These are phyloP conservation scores for Phytophthora colocasiae DNA, from an alignment of 352 stramenopile genomes.

Conservation along the genomic window DNA sequence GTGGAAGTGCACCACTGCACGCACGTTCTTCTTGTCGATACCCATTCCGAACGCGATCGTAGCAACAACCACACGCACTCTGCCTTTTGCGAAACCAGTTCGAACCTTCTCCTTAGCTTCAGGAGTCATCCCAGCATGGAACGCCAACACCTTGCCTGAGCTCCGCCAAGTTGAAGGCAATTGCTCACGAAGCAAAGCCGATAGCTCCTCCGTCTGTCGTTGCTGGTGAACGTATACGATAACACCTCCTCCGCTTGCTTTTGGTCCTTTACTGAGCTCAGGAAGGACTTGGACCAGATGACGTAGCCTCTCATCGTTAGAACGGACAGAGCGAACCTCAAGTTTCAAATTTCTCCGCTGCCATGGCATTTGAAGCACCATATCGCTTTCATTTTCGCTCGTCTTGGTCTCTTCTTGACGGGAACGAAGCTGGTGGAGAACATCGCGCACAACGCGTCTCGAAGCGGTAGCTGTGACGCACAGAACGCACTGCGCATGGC, in stretches of 20 bases:
- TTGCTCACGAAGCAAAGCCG: conserved; percentile 67
- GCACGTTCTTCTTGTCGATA: conserved; percentile 98
- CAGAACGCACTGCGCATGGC: conserved; percentile 77
- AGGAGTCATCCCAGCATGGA: conserved; percentile 94
- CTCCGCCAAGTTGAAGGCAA: conserved; percentile 43
- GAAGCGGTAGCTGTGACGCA: conserved; percentile 95
- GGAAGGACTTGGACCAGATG: conserved; percentile 40
- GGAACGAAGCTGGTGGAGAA: conserved; percentile 63
- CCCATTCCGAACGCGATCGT: conserved; percentile 99
- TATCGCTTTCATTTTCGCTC: conserved; percentile 39
- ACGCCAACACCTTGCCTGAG: conserved; percentile 70
- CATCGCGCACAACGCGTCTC: conserved; percentile 71
- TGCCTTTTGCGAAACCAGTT: conserved; percentile 88
- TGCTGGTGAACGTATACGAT: conserved; percentile 91
- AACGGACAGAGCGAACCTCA: conserved; percentile 55
- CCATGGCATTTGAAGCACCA: conserved; percentile 82
- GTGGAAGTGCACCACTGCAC: conserved; percentile 98
- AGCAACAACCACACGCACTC: conserved; percentile 93
- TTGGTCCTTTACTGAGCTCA: conserved; percentile 38
- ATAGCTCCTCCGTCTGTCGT: conserved; percentile 75
- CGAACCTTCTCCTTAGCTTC: conserved; percentile 83
- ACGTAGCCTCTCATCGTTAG: conserved; percentile 65
- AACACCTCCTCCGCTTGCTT: conserved; percentile 43
- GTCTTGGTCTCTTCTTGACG: conserved; percentile 7
- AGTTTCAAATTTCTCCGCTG: conserved; percentile 72